Percentiles rank a stretch among this genome's conserved stretches.
phyloP scores from a whole-genome alignment of 106 monocot species.

The Agapanthus africanus region DNA sequence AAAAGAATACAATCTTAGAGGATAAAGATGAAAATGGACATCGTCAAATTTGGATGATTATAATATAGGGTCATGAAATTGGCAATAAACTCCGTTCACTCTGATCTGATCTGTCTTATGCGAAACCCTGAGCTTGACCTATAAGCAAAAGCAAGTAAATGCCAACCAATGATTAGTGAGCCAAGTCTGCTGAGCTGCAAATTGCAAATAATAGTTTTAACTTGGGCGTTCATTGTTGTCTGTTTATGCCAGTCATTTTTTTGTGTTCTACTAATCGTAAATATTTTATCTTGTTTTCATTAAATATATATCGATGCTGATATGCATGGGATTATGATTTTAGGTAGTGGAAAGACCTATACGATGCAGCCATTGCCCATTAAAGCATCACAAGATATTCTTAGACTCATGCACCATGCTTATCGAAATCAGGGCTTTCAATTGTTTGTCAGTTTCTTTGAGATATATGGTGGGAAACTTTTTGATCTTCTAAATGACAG shows the following conservation, averaged over 20 bases:
- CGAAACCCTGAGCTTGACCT: background rate
- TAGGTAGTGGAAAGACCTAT: conserved; percentile 98
- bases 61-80: conserved; percentile 3
- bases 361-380: conserved; percentile 96
- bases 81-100: background rate
- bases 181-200: background rate
- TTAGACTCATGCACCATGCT: conserved; percentile 75
- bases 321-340: background rate
- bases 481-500: conserved; percentile 91
- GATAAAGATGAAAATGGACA: background rate
- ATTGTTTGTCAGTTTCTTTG: conserved; percentile 93
- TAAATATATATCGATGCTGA: background rate
- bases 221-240: background rate
- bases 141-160: background rate
- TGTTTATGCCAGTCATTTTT: background rate
- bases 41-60: background rate
- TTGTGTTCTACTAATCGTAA: background rate
- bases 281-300: no score
- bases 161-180: background rate
- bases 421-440: conserved; percentile 86
- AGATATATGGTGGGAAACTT: conserved; percentile 97
- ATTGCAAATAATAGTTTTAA: background rate
- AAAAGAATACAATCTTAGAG: no score
- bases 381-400: conserved; percentile 87
- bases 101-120: background rate